Base-by-base conservation (phyloP, 768 basidiomycete genomes). In the Gelatoporia subvermispora region DNA sequence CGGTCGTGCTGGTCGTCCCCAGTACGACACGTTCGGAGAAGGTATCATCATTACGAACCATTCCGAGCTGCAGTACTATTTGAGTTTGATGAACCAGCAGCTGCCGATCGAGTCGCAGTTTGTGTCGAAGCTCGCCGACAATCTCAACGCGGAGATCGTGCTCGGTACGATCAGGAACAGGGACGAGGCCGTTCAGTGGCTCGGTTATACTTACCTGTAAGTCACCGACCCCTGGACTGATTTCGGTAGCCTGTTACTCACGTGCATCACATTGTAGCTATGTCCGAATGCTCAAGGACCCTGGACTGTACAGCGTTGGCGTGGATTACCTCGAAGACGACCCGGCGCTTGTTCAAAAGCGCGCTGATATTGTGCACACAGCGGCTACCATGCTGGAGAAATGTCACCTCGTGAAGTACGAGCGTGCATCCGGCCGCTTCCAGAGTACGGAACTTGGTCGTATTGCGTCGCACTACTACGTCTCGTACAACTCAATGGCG, bases 1-100 rank as follows among this genome's bases (percentile, higher is more conserved):
- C 2, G 96, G 96, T 41, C 85, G 94, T 58, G 96, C 96, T 2
- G 96, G 96, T 61, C 82, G 95, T 45, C 96, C 95, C 13, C 94
- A 98, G 65, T 97, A 86, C 68, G 95, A 99, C 65, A 96, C 93
- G 0, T 94, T 80, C 57, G 95, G 96, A 20, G 95, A 98, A 69
- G 96, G 96, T 39, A 88, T 96, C 60, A 96, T 99, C 67, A 98
- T 98, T 69, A 99, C 96, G 36, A 97, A 94, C 63, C 94, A 97
- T 60, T 81, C 86, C 2, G 96, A 99, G 65, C 76, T 99, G 36
- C 96, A 98, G 66, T 99, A 97, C 65, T 99, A 97, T 63, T 75
- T 98, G 21, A 90, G 86, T 58, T 72, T 98, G 68, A 71, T 96
- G 73, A 98, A 98, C 61, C 93, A 96, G 68, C 96, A 98, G 64